A percentile compares a stretch with the other conserved stretches of the same genome.
These are phyloP conservation scores for Nevesoporus exiguus DNA, from an alignment of 768 basidiomycete genomes.

Conservation along the genomic window DNA sequence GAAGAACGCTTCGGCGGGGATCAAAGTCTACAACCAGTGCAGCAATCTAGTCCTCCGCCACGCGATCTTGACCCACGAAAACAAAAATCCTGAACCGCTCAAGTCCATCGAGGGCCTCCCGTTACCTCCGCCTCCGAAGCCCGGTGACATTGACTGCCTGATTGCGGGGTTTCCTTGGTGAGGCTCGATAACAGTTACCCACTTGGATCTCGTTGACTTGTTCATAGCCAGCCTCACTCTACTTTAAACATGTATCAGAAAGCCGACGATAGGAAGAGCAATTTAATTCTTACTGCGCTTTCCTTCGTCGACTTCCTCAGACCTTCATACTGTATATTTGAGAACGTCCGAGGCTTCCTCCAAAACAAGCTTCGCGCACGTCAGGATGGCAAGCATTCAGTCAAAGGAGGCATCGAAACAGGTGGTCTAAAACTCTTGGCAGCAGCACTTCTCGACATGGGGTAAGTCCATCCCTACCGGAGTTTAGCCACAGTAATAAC, in stretches of 20 bases:
- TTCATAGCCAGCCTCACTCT: slow-evolving; percentile 72
- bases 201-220: slow-evolving; percentile 1
- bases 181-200: background rate
- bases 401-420: slow-evolving; percentile 63
- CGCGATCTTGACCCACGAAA: slow-evolving; percentile 49
- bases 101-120: slow-evolving; percentile 36
- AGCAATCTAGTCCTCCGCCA: slow-evolving; percentile 60
- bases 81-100: slow-evolving; percentile 39
- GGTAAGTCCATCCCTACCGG: slow-evolving; percentile 38
- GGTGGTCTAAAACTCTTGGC: slow-evolving; percentile 71
- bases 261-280: slow-evolving; percentile 65
- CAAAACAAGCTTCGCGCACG: slow-evolving; percentile 36
- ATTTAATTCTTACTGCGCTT: slow-evolving; percentile 58
- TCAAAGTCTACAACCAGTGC: slow-evolving; percentile 66
- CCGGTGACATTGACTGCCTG: slow-evolving; percentile 57
- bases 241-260: slow-evolving; percentile 66
- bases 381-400: slow-evolving; percentile 39
- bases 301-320: slow-evolving; percentile 42
- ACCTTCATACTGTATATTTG: slow-evolving; percentile 45
- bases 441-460: slow-evolving; percentile 59
- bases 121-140: slow-evolving; percentile 46
- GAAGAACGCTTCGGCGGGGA: slow-evolving; percentile 52
- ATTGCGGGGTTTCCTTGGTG: slow-evolving; percentile 78
- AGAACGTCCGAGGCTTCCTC: slow-evolving; percentile 48
- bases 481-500: background rate